phyloP scores from a whole-genome alignment of 345 rosid species.

The Salix udensis region DNA sequence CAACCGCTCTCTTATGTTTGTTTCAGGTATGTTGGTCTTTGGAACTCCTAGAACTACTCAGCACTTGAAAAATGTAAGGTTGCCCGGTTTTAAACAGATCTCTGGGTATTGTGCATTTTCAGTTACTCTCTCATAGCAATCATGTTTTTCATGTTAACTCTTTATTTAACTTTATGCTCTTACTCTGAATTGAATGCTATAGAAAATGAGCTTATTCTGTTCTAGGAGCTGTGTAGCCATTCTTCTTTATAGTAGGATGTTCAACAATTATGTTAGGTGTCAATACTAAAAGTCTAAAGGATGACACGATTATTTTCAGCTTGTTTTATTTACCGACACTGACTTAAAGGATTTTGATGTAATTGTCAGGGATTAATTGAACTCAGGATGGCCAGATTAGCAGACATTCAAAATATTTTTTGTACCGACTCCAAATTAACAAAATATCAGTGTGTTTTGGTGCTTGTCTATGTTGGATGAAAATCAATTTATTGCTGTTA shows the following conservation, averaged over 20 bases:
- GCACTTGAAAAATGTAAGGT: neutral
- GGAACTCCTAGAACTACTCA: neutral
- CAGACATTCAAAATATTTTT: neutral
- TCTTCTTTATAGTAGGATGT: neutral
- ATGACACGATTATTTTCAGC: neutral
- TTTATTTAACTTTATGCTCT: neutral
- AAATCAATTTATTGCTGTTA: neutral
- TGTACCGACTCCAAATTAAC: too few relatives aligned
- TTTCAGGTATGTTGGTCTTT: conserved; percentile 59
- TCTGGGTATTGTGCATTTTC: neutral
- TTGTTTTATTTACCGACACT: neutral
- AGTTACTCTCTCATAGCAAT: neutral
- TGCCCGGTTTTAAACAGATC: neutral
- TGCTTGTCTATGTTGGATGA: neutral
- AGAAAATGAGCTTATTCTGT: neutral
- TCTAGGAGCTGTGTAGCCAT: neutral
- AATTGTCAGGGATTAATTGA: neutral
- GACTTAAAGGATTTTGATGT: neutral
- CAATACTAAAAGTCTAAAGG: neutral
- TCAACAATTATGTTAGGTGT: neutral
- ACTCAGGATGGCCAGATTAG: neutral
- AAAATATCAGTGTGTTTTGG: neutral
- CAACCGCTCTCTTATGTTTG: conserved; percentile 90
- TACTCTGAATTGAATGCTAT: neutral
- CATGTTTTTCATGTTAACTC: neutral